Base-by-base conservation (phyloP, 208 protist genomes). In the Trypanosoma mega region DNA sequence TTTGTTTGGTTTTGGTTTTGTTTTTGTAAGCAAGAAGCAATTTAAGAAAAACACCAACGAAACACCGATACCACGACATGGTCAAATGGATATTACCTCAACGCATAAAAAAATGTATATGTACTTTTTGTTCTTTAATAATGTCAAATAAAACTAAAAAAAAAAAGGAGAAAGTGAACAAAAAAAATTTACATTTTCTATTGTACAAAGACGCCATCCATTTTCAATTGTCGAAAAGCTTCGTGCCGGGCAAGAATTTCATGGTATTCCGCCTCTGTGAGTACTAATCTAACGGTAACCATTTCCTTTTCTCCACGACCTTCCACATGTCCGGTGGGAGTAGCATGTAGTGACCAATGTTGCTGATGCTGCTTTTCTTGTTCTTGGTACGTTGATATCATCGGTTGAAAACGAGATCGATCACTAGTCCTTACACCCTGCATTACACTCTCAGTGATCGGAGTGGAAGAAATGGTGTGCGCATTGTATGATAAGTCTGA, bases 161-260 rank as follows among this genome's bases (percentile, higher is more conserved):
- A 24, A 51, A n/a, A 21, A 49, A 37, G 8, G 44, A 31, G 20
- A 56, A 27, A 36, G 48, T 23, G n/a, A 53, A 56, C 26, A 47
- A 53, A 31, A 18, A n/a, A 1, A 20, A 12, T 14, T 56, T 20
- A 64, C 37, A 16, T 45, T 34, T 31, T 46, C 34, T 64, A 51
- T 12, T 58, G 20, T 14, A 51, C 27, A n/a, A n/a, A n/a, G n/a
- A n/a, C n/a, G n/a, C 48, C 7, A 30, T 66, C 29, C 11, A 69
- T 16, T 60, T 60, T 59, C 30, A 68, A 47, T 27, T 68, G 50
- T 14, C 62, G 62, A 51, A 68, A 1, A 43, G 62, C 62, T n/a
- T 59, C 62, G 20, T 51, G 24, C 29, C 62, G n/a, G 16, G 49
- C 51, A 24, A 68, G 51, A 36, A 68, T 50, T 50, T 68, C 62